These are phyloP conservation scores for Penicillium hordei DNA, from an alignment of 2,329 filamentous ascomycete species.

Conservation along the genomic window DNA sequence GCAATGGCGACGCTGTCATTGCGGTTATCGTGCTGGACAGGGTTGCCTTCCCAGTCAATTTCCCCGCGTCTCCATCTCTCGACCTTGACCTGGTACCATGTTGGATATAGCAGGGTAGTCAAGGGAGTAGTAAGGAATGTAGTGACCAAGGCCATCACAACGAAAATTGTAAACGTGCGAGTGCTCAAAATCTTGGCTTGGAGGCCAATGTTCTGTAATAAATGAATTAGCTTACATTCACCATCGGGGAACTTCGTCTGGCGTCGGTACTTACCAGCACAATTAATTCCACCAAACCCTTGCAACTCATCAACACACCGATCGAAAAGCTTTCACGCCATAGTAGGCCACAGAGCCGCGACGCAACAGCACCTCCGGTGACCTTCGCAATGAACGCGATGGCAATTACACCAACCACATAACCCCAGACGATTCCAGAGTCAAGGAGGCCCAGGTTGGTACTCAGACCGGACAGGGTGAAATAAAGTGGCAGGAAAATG, in stretches of 20 bases:
- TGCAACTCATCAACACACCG: conserved; percentile 92
- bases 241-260: background rate
- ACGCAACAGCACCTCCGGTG: conserved; percentile 75
- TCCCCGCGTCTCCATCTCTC: conserved; percentile 77
- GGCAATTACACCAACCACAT: conserved; percentile 77
- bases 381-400: conserved; percentile 87
- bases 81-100: conserved; percentile 72
- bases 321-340: conserved; percentile 91
- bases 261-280: conserved; percentile 63
- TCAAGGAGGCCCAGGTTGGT: conserved; percentile 84
- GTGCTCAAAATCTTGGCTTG: conserved; percentile 78
- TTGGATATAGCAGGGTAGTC: conserved; percentile 71
- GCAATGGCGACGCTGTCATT: conserved; percentile 42
- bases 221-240: background rate
- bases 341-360: conserved; percentile 70
- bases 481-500: conserved; percentile 86
- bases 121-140: conserved; percentile 82
- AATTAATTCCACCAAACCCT: conserved; percentile 90
- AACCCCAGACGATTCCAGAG: conserved; percentile 80
- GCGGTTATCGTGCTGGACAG: conserved; percentile 45
- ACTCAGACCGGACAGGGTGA: conserved; percentile 84
- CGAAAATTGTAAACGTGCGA: conserved; percentile 87
- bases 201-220: conserved; percentile 68
- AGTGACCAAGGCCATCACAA: conserved; percentile 87
- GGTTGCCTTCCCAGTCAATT: conserved; percentile 80